Conservation (phyloP, 169 alveolate species). For the Cyclospora cayetanensis region DNA sequence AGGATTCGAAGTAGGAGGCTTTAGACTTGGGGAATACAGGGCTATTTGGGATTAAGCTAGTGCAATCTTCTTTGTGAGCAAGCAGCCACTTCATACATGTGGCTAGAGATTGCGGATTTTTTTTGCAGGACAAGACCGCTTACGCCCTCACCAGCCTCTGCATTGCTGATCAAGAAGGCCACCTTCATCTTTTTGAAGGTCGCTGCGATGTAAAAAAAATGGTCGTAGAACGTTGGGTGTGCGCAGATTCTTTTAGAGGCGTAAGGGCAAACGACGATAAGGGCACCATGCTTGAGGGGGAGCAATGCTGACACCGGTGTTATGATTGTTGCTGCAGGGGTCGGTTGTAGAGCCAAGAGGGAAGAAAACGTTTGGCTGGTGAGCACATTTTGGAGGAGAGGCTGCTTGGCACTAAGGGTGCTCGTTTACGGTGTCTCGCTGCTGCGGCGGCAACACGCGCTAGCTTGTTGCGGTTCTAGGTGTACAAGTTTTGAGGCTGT, state of each 20-base stretch:
- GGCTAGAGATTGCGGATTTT: background rate
- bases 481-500: background rate
- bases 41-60: background rate
- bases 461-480: background rate
- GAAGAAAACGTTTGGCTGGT: conserved; percentile 26
- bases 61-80: background rate
- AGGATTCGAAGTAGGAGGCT: conserved; percentile 68
- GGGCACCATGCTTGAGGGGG: no score
- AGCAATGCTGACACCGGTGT: no score
- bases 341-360: background rate
- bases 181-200: conserved; percentile 38
- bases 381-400: no score
- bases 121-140: conserved; percentile 66
- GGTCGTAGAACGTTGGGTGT: no score
- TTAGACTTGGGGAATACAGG: background rate
- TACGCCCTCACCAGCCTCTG: conserved; percentile 56
- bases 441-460: background rate
- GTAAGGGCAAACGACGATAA: no score
- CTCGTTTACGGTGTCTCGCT: no score
- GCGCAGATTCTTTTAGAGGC: no score
- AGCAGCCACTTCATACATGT: background rate
- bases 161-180: conserved; percentile 56
- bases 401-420: no score
- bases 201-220: conserved; percentile 24
- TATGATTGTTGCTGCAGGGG: conserved; percentile 15